These are phyloP conservation scores for Metschnikowia lochheadii DNA, from an alignment of 805 yeast species.

Conservation along the genomic window DNA sequence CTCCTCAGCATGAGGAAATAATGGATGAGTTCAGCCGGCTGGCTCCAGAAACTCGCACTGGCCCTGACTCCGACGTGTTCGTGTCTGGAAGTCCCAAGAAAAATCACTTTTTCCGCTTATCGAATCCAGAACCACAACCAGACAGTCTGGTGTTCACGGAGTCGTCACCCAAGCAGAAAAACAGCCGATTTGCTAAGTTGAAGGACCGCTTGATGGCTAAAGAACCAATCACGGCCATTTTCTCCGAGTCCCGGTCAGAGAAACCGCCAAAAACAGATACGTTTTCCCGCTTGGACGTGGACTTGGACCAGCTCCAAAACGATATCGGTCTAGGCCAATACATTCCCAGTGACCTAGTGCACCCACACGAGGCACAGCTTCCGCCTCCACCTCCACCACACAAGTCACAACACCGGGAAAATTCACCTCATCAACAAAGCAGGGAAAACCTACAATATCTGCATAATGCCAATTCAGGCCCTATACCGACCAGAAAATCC, in stretches of 20 bases:
- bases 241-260: background rate
- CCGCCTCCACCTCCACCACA: constrained; percentile 21
- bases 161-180: constrained; percentile 20
- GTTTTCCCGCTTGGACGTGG: background rate
- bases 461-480: background rate
- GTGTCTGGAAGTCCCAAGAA: constrained; percentile 8
- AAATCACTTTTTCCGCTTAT: constrained; percentile 9
- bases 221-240: constrained; percentile 30
- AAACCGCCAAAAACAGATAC: background rate
- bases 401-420: background rate
- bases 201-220: constrained; percentile 30
- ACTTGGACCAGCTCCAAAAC: constrained; percentile 3
- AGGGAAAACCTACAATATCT: background rate
- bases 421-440: background rate
- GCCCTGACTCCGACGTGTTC: constrained; percentile 11
- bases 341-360: constrained; percentile 2
- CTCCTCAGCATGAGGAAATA: constrained; percentile 2
- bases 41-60: constrained; percentile 10
- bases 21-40: constrained; percentile 7
- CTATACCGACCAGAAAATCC: too few relatives aligned
- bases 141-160: constrained; percentile 12
- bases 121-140: constrained; percentile 8
- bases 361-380: constrained; percentile 4
- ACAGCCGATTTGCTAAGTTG: constrained; percentile 29
- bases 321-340: constrained; percentile 10